Percentiles rank a stretch among this genome's conserved stretches.
These are phyloP conservation scores for Lasiodiplodia citricola DNA, from an alignment of 2,329 filamentous ascomycete species.

Conservation along the genomic window DNA sequence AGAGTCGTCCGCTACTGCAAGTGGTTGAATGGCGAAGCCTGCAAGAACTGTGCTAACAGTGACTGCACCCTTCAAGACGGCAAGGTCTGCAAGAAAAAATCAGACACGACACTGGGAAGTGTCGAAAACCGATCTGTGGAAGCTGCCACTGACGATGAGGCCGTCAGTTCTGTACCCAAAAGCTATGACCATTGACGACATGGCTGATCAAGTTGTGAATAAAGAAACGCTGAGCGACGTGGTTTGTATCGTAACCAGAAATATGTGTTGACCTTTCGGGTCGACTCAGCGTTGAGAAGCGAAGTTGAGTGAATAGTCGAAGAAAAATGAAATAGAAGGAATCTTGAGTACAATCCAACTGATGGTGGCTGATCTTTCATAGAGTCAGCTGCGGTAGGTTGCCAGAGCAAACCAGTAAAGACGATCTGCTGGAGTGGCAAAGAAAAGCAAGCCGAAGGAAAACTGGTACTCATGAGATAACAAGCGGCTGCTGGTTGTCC, in stretches of 20 bases:
- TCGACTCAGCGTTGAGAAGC: neutral
- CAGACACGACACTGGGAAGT: neutral
- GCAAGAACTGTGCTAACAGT: neutral
- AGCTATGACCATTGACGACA: neutral
- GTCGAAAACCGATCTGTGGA: neutral
- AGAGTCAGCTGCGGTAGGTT: neutral
- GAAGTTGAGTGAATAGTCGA: neutral
- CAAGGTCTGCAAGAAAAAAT: neutral
- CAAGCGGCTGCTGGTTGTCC: neutral
- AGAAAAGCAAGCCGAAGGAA: neutral
- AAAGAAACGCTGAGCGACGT: neutral
- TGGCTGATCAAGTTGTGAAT: neutral
- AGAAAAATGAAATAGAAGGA: neutral
- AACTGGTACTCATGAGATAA: neutral
- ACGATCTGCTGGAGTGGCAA: neutral
- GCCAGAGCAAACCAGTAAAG: neutral
- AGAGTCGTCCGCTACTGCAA: neutral
- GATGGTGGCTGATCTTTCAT: neutral
- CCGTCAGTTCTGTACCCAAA: neutral
- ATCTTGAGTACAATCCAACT: neutral
- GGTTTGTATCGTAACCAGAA: neutral
- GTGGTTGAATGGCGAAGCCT: neutral
- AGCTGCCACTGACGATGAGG: neutral
- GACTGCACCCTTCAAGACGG: neutral
- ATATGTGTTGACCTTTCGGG: neutral